Evolutionary conservation across 495 filamentous ascomycete genomes (phyloP).

Genomic region (Hypomontagnella monticulosa): DNA sequence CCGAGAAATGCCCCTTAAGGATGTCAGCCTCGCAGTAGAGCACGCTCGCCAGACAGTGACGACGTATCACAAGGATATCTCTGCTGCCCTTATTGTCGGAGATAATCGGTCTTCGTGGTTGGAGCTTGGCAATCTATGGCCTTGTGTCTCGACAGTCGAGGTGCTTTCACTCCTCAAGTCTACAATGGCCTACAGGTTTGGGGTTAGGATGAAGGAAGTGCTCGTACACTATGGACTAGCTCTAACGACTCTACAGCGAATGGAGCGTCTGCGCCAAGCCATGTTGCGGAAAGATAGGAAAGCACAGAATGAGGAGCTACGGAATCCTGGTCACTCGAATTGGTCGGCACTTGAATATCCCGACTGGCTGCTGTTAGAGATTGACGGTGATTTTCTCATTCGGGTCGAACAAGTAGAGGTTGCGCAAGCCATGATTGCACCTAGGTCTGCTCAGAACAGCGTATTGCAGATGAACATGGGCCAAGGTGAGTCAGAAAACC

Average conservation of each 20-base stretch:
- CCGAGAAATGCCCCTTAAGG: conserved; percentile 4
- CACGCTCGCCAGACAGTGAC: conserved; percentile 23
- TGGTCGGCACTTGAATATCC: conserved; percentile 57
- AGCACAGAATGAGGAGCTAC: conserved; percentile 47
- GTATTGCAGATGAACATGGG: conserved; percentile 68
- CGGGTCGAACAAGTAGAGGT: conserved; percentile 62
- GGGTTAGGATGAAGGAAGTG: conserved; percentile 53
- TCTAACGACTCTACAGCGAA: conserved; percentile 58
- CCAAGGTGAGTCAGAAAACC: conserved; percentile 48
- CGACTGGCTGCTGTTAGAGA: conserved; percentile 68
- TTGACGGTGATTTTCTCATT: conserved; percentile 65
- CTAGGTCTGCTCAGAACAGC: conserved; percentile 56
- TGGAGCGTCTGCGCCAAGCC: conserved; percentile 51
- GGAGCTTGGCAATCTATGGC: conserved; percentile 59
- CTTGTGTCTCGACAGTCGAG: conserved; percentile 57
- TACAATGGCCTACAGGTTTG: conserved; percentile 44
- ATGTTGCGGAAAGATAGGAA: conserved; percentile 32
- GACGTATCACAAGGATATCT: conserved; percentile 35
- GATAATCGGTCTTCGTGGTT: conserved; percentile 59
- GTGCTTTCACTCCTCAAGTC: conserved; percentile 65
- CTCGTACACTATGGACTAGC: conserved; percentile 55
- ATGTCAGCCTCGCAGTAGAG: conserved; percentile 40
- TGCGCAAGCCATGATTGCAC: conserved; percentile 60
- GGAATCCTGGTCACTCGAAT: conserved; percentile 60
- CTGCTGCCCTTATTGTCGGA: conserved; percentile 35